A percentile compares a stretch with the other conserved stretches of the same genome.
phyloP scores from a whole-genome alignment of 2,329 filamentous ascomycete genomes.

The Hypoxylon sp. region DNA sequence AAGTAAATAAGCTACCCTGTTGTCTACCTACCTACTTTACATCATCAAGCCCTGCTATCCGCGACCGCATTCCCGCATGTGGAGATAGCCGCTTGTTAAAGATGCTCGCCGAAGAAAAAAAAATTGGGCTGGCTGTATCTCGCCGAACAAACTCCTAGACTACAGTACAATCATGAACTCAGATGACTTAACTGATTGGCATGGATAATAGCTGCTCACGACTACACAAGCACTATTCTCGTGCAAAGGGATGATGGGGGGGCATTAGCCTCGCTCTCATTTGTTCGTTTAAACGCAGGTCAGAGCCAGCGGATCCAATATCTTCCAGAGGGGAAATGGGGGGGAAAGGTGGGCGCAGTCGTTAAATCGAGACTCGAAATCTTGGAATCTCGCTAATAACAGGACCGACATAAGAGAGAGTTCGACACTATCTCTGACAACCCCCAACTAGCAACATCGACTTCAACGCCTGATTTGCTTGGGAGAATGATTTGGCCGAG shows the following conservation, averaged over 20 bases:
- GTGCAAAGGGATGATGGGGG: slow-evolving; percentile 30
- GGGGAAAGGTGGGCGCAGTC: slow-evolving; percentile 14
- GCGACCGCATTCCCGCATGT: slow-evolving; percentile 30
- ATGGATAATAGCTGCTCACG: slow-evolving; percentile 44
- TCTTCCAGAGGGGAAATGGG: slow-evolving; percentile 27
- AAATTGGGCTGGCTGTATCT: slow-evolving; percentile 37
- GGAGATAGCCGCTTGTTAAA: slow-evolving; percentile 37
- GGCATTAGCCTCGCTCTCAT: slow-evolving; percentile 30
- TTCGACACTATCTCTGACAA: slow-evolving; percentile 27
- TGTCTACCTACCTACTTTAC: slow-evolving; percentile 29
- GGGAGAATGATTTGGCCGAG: slow-evolving; percentile 46
- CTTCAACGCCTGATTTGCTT: slow-evolving; percentile 34
- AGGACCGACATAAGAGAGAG: slow-evolving; percentile 19
- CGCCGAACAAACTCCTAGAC: slow-evolving; percentile 36
- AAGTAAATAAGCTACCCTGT: slow-evolving; percentile 43
- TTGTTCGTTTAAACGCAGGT: slow-evolving; percentile 43
- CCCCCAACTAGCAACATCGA: slow-evolving; percentile 29
- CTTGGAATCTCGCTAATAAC: slow-evolving; percentile 32
- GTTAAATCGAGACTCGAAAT: slow-evolving; percentile 10
- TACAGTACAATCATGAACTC: slow-evolving; percentile 33
- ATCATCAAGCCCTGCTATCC: slow-evolving; percentile 31
- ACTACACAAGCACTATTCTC: slow-evolving; percentile 23
- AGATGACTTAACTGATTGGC: slow-evolving; percentile 43
- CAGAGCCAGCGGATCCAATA: slow-evolving; percentile 39
- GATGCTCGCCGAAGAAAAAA: slow-evolving; percentile 12